Evolutionary conservation across 2,329 filamentous ascomycete genomes (phyloP).

Genomic region (Elsinoe australis): DNA sequence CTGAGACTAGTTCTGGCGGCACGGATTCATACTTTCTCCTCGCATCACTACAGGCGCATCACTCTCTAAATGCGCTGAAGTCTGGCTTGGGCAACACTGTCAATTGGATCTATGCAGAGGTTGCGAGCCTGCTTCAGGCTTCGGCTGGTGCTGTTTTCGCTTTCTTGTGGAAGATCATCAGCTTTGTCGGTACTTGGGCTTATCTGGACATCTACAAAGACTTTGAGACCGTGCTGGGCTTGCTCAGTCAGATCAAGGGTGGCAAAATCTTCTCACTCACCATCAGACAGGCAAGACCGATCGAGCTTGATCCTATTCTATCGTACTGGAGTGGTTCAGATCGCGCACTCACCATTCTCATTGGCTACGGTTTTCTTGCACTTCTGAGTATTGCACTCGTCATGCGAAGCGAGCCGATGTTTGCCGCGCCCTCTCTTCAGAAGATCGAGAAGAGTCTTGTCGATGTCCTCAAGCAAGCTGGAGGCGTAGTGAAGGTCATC

Average conservation of each 20-base stretch:
- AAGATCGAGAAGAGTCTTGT: constrained; percentile 66
- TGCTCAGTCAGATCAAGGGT: constrained; percentile 8
- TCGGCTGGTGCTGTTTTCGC: not conserved
- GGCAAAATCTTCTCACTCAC: constrained; percentile 19
- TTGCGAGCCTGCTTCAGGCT: not conserved
- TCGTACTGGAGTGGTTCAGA: constrained; percentile 45
- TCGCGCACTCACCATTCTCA: constrained; percentile 63
- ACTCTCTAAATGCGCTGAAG: constrained; percentile 18
- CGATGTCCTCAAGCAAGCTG: constrained; percentile 82
- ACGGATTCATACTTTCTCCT: constrained; percentile 17
- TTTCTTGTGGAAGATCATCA: not conserved
- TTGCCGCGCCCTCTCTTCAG: constrained; percentile 49
- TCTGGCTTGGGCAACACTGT: not conserved
- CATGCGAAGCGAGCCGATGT: constrained; percentile 61
- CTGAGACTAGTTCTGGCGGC: not conserved
- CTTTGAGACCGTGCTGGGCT: not conserved
- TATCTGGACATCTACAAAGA: constrained; percentile 4
- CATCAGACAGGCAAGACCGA: constrained; percentile 5
- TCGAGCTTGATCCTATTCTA: constrained; percentile 32
- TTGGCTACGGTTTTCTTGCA: constrained; percentile 74
- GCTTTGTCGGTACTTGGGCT: not conserved
- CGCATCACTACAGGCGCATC: constrained; percentile 19
- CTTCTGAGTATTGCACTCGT: constrained; percentile 71
- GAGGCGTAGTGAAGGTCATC: constrained; percentile 95
- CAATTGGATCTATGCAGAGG: not conserved